phyloP scores from a whole-genome alignment of 495 filamentous ascomycete genomes.

The Sordaria brevicollis region DNA sequence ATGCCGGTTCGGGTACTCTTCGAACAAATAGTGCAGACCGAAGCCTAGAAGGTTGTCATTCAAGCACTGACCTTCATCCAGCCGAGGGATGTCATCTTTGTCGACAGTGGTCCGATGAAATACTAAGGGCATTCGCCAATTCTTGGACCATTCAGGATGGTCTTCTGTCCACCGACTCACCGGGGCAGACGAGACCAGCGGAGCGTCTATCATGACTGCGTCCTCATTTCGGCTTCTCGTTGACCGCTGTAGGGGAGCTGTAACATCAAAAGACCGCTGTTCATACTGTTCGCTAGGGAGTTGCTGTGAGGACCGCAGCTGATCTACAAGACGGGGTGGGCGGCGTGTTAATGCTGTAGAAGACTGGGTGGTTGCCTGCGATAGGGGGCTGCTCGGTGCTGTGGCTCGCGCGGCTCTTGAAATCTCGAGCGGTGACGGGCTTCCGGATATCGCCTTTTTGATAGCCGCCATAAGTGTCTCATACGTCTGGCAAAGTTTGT shows the following conservation, averaged over 20 bases:
- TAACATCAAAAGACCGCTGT: background rate
- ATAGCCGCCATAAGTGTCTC: background rate
- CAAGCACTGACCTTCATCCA: conserved; percentile 76
- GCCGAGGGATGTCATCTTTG: conserved; percentile 63
- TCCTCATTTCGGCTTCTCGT: background rate
- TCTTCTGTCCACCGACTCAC: conserved; percentile 28
- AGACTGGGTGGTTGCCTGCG: background rate
- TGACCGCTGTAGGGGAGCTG: background rate
- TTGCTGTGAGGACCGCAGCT: conserved; percentile 6
- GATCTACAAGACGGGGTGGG: conserved; percentile 1
- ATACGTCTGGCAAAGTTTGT: background rate
- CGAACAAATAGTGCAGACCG: conserved; percentile 68
- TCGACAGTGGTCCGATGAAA: conserved; percentile 67
- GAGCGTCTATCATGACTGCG: background rate
- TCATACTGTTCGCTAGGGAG: background rate
- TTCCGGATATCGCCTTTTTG: background rate
- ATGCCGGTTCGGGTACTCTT: conserved; percentile 45
- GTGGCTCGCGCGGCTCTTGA: background rate
- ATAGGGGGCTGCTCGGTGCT: background rate
- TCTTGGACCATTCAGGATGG: conserved; percentile 31
- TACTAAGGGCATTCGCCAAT: conserved; percentile 50
- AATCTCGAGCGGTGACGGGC: background rate
- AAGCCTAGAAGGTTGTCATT: conserved; percentile 91
- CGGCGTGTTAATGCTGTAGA: background rate
- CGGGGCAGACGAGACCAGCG: background rate